Conservation (phyloP, 2,329 filamentous ascomycete genomes). For the Ascomycota sp. region DNA sequence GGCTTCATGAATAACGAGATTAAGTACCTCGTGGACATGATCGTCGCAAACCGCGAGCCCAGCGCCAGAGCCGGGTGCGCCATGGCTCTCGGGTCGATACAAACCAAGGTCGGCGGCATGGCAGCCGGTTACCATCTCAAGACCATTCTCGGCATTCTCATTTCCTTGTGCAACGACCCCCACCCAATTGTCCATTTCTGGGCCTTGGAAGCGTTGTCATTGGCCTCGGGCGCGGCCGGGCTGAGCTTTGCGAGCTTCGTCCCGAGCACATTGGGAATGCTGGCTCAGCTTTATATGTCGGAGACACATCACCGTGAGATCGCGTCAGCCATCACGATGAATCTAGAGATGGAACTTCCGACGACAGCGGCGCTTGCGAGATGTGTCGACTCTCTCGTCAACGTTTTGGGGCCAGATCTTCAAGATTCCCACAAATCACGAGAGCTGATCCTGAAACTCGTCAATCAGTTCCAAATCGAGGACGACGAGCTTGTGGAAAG, state of each 20-base stretch:
- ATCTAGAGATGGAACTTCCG: conserved; percentile 68
- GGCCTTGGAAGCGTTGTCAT: conserved; percentile 73
- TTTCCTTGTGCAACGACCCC: conserved; percentile 89
- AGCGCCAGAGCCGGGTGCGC: conserved; percentile 87
- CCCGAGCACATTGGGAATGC: conserved; percentile 75
- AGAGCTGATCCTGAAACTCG: conserved; percentile 73
- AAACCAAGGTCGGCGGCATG: conserved; percentile 93
- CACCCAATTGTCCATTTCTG: conserved; percentile 93
- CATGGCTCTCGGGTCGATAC: conserved; percentile 79
- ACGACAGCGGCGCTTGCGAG: conserved; percentile 68
- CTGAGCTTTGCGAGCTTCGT: conserved; percentile 84
- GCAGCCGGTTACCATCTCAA: conserved; percentile 91
- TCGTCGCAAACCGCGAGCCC: conserved; percentile 83
- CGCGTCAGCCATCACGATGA: conserved; percentile 62
- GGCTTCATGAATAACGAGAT: conserved; percentile 77
- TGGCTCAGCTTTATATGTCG: conserved; percentile 78
- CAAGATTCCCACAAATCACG: conserved; percentile 85
- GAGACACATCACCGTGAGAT: conserved; percentile 83
- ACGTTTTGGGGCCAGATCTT: conserved; percentile 84
- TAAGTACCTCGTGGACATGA: conserved; percentile 80
- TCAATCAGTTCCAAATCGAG: conserved; percentile 64
- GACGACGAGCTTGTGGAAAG: conserved; percentile 49
- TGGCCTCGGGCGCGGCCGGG: conserved; percentile 79
- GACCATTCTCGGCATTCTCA: conserved; percentile 92
- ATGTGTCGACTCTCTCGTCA: conserved; percentile 88